Percentiles rank a stretch among this genome's conserved stretches.
These are phyloP conservation scores for Ambrosia artemisiifolia DNA, from an alignment of 129 eudicot genomes.

Conservation along the genomic window DNA sequence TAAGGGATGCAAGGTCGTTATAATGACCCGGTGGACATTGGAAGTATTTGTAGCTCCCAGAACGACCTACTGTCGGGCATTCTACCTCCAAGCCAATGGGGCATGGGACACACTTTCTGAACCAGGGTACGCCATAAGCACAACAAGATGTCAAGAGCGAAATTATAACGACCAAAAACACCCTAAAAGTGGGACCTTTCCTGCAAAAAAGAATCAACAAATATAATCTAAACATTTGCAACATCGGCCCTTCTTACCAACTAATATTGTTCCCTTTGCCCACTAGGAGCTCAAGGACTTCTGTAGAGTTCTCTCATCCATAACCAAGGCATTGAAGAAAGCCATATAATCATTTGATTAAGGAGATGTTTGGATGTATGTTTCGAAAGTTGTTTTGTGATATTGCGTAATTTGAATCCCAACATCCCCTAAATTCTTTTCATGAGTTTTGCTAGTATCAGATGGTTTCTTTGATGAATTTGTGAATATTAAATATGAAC, in stretches of 20 bases:
- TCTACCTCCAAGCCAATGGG: constrained; percentile 42
- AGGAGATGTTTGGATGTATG: too few relatives aligned
- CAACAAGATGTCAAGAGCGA: constrained; percentile 85
- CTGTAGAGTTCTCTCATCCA: too few relatives aligned
- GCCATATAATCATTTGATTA: neutral
- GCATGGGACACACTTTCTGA: constrained; percentile 70
- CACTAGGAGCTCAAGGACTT: too few relatives aligned
- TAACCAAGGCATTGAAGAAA: too few relatives aligned
- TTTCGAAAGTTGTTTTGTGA: neutral
- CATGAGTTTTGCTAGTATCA: neutral
- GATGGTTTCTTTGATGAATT: neutral
- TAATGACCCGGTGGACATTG: constrained; percentile 79
- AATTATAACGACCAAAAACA: constrained; percentile 54
- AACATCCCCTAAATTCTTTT: neutral
- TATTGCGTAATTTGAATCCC: neutral
- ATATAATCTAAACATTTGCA: neutral
- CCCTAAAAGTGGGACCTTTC: constrained; percentile 69
- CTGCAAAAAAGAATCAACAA: constrained; percentile 45
- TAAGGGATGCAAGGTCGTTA: constrained; percentile 94
- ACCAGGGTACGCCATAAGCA: constrained; percentile 87
- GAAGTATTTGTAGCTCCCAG: constrained; percentile 78
- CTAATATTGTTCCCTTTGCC: too few relatives aligned
- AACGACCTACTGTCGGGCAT: constrained; percentile 72
- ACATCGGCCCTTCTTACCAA: too few relatives aligned
- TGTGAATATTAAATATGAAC: neutral